These are phyloP conservation scores for Epichloe elymi DNA, from an alignment of 2,329 filamentous ascomycete species.

Conservation along the genomic window DNA sequence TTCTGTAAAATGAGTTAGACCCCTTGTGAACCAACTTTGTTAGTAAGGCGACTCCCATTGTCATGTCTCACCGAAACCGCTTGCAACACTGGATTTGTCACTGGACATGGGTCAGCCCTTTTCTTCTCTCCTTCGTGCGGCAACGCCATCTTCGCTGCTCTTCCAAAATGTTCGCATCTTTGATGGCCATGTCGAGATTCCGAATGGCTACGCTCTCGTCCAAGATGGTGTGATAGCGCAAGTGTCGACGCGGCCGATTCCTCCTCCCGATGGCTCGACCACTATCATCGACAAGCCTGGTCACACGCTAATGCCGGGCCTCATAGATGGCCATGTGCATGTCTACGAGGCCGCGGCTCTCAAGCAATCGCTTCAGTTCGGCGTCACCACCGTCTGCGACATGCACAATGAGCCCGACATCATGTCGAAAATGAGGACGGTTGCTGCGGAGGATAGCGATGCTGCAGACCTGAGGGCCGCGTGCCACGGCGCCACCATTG, in stretches of 20 bases:
- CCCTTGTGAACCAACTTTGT: background rate
- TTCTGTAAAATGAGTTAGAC: background rate
- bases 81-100: background rate
- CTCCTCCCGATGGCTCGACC: conserved; percentile 7
- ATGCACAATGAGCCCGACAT: conserved; percentile 29
- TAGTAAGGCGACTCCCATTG: background rate
- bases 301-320: conserved; percentile 33
- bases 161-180: conserved; percentile 28
- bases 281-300: conserved; percentile 27
- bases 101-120: conserved; percentile 1
- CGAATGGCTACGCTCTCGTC: conserved; percentile 26
- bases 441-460: conserved; percentile 14
- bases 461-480: conserved; percentile 34
- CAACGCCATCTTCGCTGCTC: conserved; percentile 3
- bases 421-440: conserved; percentile 18
- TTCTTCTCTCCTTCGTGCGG: background rate
- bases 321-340: conserved; percentile 38
- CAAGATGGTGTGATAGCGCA: conserved; percentile 25
- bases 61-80: background rate
- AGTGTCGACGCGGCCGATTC: conserved; percentile 7
- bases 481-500: conserved; percentile 34
- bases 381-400: conserved; percentile 37
- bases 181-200: conserved; percentile 28
- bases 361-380: conserved; percentile 32
- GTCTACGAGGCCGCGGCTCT: conserved; percentile 25